These are phyloP conservation scores for Eragrostis nindensis DNA, from an alignment of 176 grass and related monocot genomes.

Conservation along the genomic window DNA sequence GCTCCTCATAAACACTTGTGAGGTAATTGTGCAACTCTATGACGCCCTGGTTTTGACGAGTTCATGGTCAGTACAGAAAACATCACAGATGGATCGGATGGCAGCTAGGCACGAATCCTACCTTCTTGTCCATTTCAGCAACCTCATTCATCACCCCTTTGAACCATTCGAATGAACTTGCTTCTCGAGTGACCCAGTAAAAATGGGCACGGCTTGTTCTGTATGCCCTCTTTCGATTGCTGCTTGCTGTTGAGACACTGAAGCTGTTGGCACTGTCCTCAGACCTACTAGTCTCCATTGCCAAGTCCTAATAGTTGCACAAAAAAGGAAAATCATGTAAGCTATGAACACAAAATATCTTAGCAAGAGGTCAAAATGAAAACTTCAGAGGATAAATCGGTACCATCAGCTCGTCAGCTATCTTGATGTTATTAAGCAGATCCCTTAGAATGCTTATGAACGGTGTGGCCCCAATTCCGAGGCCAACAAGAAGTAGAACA, in stretches of 20 bases:
- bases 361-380: not conserved
- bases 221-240: constrained; percentile 80
- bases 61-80: constrained; percentile 18
- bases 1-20: constrained; percentile 98
- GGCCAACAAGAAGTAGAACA: constrained; percentile 92
- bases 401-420: constrained; percentile 98
- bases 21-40: constrained; percentile 99
- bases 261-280: constrained; percentile 87
- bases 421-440: constrained; percentile 95
- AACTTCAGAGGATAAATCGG: not conserved
- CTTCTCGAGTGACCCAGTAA: constrained; percentile 95
- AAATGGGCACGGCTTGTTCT: constrained; percentile 92
- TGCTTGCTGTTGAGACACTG: constrained; percentile 83
- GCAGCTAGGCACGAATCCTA: constrained; percentile 17
- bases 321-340: constrained; percentile 4
- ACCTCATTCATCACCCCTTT: constrained; percentile 99
- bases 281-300: constrained; percentile 94
- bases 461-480: constrained; percentile 90
- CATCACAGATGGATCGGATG: not conserved
- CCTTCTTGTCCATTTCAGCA: constrained; percentile 99
- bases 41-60: constrained; percentile 64
- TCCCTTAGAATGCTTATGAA: constrained; percentile 98
- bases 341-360: not conserved
- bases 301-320: constrained; percentile 57
- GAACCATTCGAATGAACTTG: constrained; percentile 97